Evolutionary conservation across 2,329 filamentous ascomycete species (phyloP).

Genomic region (Pseudopyricularia javanii): DNA sequence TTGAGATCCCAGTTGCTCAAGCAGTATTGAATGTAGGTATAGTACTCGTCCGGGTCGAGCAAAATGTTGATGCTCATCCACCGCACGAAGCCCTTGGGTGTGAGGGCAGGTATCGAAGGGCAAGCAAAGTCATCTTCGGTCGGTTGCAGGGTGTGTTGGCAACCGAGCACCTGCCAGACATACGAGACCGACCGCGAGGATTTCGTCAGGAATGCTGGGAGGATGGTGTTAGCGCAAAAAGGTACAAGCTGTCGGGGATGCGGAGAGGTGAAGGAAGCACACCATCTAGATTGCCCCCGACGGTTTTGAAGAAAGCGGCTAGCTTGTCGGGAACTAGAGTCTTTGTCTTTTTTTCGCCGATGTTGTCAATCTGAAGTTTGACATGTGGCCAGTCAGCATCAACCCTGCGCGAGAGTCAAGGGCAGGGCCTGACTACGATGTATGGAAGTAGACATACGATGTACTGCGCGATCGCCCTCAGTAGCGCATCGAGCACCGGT

Average conservation of each 20-base stretch:
- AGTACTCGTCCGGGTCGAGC: constrained; percentile 78
- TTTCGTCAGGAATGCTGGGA: constrained; percentile 58
- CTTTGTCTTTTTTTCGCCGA: constrained; percentile 43
- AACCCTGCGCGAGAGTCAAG: neutral
- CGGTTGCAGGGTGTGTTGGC: constrained; percentile 76
- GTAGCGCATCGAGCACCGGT: constrained; percentile 52
- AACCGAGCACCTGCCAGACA: constrained; percentile 85
- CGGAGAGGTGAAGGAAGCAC: constrained; percentile 6
- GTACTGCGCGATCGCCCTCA: constrained; percentile 54
- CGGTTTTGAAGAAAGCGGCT: constrained; percentile 63
- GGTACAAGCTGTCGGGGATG: neutral
- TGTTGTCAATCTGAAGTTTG: constrained; percentile 35
- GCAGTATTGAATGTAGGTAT: constrained; percentile 69
- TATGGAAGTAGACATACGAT: constrained; percentile 43
- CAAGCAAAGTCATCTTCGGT: constrained; percentile 58
- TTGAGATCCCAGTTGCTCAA: constrained; percentile 65
- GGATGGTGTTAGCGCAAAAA: neutral
- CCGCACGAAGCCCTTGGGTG: constrained; percentile 71
- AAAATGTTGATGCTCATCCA: constrained; percentile 91
- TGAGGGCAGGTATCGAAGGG: constrained; percentile 73
- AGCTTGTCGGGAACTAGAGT: constrained; percentile 55
- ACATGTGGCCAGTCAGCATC: neutral
- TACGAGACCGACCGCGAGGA: constrained; percentile 68
- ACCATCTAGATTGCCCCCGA: constrained; percentile 67
- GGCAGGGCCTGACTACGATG: neutral